Evolutionary conservation across 2,329 filamentous ascomycete species (phyloP), one percentile per base, ranked within the genome.

Genomic region (Metarhizium guizhouense): DNA sequence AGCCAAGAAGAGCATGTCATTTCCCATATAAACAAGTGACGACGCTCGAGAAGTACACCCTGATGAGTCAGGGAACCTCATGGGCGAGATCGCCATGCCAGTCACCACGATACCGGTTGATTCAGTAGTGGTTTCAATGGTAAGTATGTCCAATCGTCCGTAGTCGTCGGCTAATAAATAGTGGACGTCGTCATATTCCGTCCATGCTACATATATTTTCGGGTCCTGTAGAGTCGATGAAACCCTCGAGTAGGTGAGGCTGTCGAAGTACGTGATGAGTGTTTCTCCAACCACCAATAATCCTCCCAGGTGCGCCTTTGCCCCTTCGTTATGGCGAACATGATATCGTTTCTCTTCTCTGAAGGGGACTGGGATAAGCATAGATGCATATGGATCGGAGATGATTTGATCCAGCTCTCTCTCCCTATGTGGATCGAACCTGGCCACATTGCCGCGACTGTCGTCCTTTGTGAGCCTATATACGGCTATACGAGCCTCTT

Each of bases 151-250:
- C 29, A 99, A 71, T 52, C 81, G 82, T 16, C 94, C 93, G 66
- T 94, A 96, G 63, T 96, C 91, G 67, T 99, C 94, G 1, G 88
- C 91, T 2, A 99, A 74, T n/a, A 96, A 77, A 74, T 91, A 97
- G 64, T 87, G 81, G 43, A 87, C 85, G 29, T 84, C 83, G 64
- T 97, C 89, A 53, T 94, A 85, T 63, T 86, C 83, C 59, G 88
- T 88, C 92, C 93, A 99, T 2, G 90, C 85, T n/a, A 94, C 87
- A 63, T 95, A 97, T 40, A 96, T 86, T 3, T 87, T 90, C 0
- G 91, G 82, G 56, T 93, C 85, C 1, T 83, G 76, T 2, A 96
- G 72, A 0, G 78, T 74, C 8, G 84, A 79, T 18, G 85, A 82
- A 13, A 90, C 79, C 13, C 79, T 79, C 38, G 84, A 80, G 59